These are phyloP conservation scores for Astragalus membranaceus DNA, from an alignment of 306 rosid genomes.

Conservation along the genomic window DNA sequence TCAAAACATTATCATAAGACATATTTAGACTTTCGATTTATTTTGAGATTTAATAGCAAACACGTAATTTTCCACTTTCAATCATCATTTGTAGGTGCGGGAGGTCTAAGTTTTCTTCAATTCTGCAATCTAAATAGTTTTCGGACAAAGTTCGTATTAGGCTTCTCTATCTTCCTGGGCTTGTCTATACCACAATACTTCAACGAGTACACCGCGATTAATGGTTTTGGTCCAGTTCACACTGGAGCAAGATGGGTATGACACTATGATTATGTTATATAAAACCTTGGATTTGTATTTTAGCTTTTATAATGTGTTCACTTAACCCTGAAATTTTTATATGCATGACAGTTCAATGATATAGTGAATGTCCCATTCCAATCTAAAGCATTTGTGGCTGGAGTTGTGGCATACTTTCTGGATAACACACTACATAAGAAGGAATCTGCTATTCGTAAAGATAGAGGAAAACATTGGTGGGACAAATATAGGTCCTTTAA, in stretches of 20 bases:
- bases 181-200: slow-evolving; percentile 91
- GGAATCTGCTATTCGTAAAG: slow-evolving; percentile 58
- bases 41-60: neutral
- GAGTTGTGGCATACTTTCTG: slow-evolving; percentile 70
- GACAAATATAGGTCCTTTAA: slow-evolving; percentile 77
- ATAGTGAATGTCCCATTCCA: slow-evolving; percentile 86
- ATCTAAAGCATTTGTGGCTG: slow-evolving; percentile 92
- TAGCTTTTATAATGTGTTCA: slow-evolving; percentile 9
- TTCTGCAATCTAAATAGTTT: slow-evolving; percentile 97
- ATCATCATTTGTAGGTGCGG: slow-evolving; percentile 39
- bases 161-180: slow-evolving; percentile 89
- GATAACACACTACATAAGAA: slow-evolving; percentile 79
- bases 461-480: slow-evolving; percentile 99
- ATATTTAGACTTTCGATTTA: neutral
- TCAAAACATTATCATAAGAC: neutral
- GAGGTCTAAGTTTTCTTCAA: slow-evolving; percentile 92
- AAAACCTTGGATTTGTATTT: neutral
- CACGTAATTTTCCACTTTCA: neutral
- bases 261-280: neutral
- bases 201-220: slow-evolving; percentile 74
- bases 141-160: slow-evolving; percentile 78
- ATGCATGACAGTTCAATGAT: slow-evolving; percentile 75
- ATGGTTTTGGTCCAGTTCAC: slow-evolving; percentile 94
- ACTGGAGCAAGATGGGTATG: slow-evolving; percentile 87
- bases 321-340: slow-evolving; percentile 7